phyloP scores from a whole-genome alignment of 108 stramenopile genomes.

The Conticribra guillardii region DNA sequence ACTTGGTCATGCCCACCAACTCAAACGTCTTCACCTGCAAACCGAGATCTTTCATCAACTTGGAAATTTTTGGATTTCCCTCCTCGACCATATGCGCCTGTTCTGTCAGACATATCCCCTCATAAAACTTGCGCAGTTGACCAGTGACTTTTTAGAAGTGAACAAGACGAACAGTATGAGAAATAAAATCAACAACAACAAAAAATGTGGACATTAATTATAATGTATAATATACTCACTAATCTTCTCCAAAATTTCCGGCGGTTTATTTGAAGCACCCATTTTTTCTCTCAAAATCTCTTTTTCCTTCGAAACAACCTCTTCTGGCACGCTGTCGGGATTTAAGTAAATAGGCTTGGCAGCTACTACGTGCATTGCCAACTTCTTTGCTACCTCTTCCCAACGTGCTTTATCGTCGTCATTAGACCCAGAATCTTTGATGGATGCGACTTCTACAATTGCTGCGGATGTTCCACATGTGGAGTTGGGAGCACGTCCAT shows the following conservation, averaged over 20 bases:
- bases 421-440: not conserved
- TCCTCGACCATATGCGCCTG: conserved; percentile 86
- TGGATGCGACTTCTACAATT: conserved; percentile 48
- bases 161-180: too few relatives aligned
- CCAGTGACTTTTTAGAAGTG: too few relatives aligned
- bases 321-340: conserved; percentile 60
- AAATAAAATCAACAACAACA: too few relatives aligned
- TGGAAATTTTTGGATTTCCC: conserved; percentile 67
- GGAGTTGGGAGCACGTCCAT: conserved; percentile 53
- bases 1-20: conserved; percentile 21
- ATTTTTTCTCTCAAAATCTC: conserved; percentile 64
- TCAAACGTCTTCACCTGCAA: conserved; percentile 34
- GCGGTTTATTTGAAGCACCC: conserved; percentile 69
- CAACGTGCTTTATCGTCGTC: conserved; percentile 18
- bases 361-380: conserved; percentile 97
- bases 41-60: conserved; percentile 26
- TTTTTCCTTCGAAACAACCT: conserved; percentile 72
- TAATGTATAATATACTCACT: too few relatives aligned
- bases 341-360: conserved; percentile 81
- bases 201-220: too few relatives aligned
- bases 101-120: conserved; percentile 68
- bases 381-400: conserved; percentile 70
- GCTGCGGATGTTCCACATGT: conserved; percentile 76
- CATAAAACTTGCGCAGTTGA: conserved; percentile 76
- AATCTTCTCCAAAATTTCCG: conserved; percentile 82